Percentiles rank a stretch among this genome's conserved stretches.
Evolutionary conservation across 306 rosid species (phyloP).

Genomic region (Quercus rubra): DNA sequence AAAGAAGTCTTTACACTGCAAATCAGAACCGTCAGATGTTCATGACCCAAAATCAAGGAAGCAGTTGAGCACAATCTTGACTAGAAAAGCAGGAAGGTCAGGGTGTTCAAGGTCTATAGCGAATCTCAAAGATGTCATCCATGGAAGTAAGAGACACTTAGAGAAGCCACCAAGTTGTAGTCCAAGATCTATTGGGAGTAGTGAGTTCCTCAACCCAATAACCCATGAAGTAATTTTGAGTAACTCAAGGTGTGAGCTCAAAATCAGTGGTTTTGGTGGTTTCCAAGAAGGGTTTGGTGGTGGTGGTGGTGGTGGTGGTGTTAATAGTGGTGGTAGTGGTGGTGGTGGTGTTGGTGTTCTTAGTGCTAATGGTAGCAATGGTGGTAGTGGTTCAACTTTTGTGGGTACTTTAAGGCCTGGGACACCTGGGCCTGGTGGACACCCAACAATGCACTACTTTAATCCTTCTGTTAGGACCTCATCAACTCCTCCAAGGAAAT

Average conservation of each 20-base stretch:
- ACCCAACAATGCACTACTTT: slow-evolving; percentile 67
- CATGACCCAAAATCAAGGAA: slow-evolving; percentile 80
- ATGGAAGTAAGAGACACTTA: slow-evolving; percentile 79
- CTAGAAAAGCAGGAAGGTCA: slow-evolving; percentile 67
- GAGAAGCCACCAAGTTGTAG: slow-evolving; percentile 87
- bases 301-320: slow-evolving; percentile 10
- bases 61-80: slow-evolving; percentile 65
- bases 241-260: slow-evolving; percentile 87
- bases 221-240: slow-evolving; percentile 83
- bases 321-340: slow-evolving; percentile 9
- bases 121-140: slow-evolving; percentile 89
- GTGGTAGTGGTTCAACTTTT: slow-evolving; percentile 42
- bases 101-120: slow-evolving; percentile 93
- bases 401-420: slow-evolving; percentile 78
- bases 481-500: slow-evolving; percentile 64
- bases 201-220: slow-evolving; percentile 85
- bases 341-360: background rate
- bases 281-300: slow-evolving; percentile 48
- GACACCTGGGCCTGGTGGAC: slow-evolving; percentile 84
- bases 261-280: slow-evolving; percentile 71
- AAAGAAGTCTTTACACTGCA: slow-evolving; percentile 81
- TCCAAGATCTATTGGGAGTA: slow-evolving; percentile 91
- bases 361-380: background rate
- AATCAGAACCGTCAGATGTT: slow-evolving; percentile 82
- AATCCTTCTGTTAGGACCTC: slow-evolving; percentile 57